phyloP scores from a whole-genome alignment of 176 grass and related monocot species.

The Cenchrus fungigraminus region DNA sequence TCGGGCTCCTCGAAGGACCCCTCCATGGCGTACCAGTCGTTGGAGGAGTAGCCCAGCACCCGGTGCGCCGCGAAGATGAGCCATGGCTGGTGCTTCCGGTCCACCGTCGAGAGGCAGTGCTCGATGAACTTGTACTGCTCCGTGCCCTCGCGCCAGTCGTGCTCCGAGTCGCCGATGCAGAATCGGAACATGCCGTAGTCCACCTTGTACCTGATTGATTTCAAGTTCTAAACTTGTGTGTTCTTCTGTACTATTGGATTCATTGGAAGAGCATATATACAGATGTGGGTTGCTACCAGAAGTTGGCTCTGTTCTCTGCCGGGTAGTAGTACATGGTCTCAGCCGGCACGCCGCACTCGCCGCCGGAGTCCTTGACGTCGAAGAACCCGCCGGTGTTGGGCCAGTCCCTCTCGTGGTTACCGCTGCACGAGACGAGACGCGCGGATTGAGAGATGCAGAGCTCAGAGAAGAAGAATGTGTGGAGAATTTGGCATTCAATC shows the following conservation, averaged over 20 bases:
- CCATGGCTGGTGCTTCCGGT: conserved; percentile 92
- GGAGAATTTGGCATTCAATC: too few relatives aligned
- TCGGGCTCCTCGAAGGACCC: conserved; percentile 86
- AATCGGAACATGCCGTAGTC: conserved; percentile 93
- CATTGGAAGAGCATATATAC: too few relatives aligned
- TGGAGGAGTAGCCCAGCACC: conserved; percentile 85
- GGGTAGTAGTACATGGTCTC: conserved; percentile 88
- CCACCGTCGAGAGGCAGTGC: conserved; percentile 75
- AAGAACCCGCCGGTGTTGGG: conserved; percentile 76
- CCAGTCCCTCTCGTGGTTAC: conserved; percentile 92
- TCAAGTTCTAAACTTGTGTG: too few relatives aligned
- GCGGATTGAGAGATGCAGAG: not conserved
- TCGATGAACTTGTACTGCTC: conserved; percentile 77
- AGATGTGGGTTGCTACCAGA: conserved; percentile 42
- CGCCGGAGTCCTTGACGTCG: conserved; percentile 64
- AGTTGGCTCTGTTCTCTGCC: conserved; percentile 77
- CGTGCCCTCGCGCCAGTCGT: conserved; percentile 83
- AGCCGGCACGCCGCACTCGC: conserved; percentile 80
- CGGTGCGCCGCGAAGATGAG: conserved; percentile 79
- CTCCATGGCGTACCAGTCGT: conserved; percentile 48
- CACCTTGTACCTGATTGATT: conserved; percentile 53
- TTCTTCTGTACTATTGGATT: too few relatives aligned
- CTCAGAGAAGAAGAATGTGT: too few relatives aligned
- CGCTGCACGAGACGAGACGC: conserved; percentile 39
- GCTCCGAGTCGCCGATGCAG: conserved; percentile 86